phyloP scores from a whole-genome alignment of 345 rosid species.

The Melaleuca alternifolia region DNA sequence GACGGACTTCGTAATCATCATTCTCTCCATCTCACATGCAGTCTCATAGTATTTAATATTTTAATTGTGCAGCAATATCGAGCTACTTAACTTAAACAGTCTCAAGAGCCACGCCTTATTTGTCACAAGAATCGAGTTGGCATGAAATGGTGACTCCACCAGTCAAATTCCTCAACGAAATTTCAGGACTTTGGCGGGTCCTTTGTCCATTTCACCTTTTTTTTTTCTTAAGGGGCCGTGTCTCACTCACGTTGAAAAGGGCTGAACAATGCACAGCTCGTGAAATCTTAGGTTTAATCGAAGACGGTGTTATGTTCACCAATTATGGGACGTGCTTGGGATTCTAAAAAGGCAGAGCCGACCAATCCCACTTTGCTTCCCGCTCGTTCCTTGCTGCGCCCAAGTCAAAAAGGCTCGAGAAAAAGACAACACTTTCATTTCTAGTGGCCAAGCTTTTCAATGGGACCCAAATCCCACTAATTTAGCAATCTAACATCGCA shows the following conservation, averaged over 20 bases:
- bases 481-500: neutral
- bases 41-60: neutral
- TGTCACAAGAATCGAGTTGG: neutral
- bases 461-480: neutral
- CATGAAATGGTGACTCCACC: neutral
- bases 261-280: neutral
- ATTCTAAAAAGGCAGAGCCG: neutral
- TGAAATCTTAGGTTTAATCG: neutral
- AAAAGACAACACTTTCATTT: slow-evolving; percentile 7
- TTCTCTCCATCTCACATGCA: neutral
- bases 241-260: neutral
- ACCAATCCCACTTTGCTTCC: neutral
- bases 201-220: neutral
- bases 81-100: neutral
- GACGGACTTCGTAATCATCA: rapidly evolving
- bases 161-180: neutral
- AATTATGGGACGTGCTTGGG: neutral
- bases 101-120: neutral
- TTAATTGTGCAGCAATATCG: neutral
- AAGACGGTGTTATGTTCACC: neutral
- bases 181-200: neutral
- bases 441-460: slow-evolving; percentile 8
- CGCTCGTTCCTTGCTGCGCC: neutral
- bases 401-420: neutral
- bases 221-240: neutral